Conservation (phyloP, 257 asterid genomes). For the Ligustrum vulgare region DNA sequence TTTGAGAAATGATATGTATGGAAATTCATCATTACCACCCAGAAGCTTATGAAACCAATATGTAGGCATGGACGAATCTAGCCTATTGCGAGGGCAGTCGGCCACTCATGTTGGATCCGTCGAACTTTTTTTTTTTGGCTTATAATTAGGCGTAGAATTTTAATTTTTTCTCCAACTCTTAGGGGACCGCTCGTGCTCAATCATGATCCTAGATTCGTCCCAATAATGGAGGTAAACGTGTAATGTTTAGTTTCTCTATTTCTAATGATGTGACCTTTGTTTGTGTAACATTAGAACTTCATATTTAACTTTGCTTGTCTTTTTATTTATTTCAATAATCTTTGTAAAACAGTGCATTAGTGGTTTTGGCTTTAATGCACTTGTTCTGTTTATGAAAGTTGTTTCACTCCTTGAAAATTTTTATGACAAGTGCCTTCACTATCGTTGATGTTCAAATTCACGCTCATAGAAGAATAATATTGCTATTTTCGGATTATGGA, state of each 20-base stretch:
- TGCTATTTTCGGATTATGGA: no score
- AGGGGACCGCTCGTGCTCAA: no score
- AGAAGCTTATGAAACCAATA: constrained; percentile 31
- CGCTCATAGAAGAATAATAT: no score
- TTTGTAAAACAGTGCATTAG: constrained; percentile 32
- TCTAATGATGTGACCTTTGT: constrained; percentile 13
- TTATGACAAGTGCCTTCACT: constrained; percentile 26
- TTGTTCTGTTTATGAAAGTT: constrained; percentile 21
- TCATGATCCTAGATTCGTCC: no score
- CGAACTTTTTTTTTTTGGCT: no score
- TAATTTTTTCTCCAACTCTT: no score
- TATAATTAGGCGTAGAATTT: no score
- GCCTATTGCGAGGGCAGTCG: no score
- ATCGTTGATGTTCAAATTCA: no score
- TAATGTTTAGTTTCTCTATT: constrained; percentile 14
- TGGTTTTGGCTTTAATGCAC: constrained; percentile 43
- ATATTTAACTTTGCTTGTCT: constrained; percentile 1
- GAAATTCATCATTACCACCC: constrained; percentile 62
- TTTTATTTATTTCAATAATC: no score
- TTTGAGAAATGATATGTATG: constrained; percentile 60
- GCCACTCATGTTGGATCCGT: no score
- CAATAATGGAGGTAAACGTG: constrained; percentile 28
- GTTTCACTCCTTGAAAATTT: constrained; percentile 21
- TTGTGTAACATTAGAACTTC: constrained; percentile 13
- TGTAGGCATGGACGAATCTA: no score